These are phyloP conservation scores for Alternaria dauci DNA, from an alignment of 2,329 filamentous ascomycete genomes.

Conservation along the genomic window DNA sequence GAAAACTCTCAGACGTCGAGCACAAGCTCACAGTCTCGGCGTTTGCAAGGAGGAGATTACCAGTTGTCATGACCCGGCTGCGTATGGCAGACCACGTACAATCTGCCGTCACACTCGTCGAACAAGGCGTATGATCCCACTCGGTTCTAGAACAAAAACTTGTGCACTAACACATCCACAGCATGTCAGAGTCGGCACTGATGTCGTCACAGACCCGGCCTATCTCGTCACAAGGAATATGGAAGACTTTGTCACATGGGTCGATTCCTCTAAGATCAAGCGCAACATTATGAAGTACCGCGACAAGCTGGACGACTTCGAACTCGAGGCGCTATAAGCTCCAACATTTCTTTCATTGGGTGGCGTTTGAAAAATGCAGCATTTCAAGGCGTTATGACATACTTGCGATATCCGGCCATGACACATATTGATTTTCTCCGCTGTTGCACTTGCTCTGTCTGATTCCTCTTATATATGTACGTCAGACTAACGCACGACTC, in stretches of 20 bases:
- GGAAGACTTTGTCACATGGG: slow-evolving; percentile 98
- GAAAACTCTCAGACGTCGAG: slow-evolving; percentile 76
- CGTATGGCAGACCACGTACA: slow-evolving; percentile 92
- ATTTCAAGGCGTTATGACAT: slow-evolving; percentile 29
- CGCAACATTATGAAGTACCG: slow-evolving; percentile 93
- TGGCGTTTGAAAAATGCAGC: slow-evolving; percentile 32
- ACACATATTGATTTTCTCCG: slow-evolving; percentile 3
- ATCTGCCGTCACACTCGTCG: slow-evolving; percentile 81
- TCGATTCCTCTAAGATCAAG: slow-evolving; percentile 96
- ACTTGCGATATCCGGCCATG: slow-evolving; percentile 20
- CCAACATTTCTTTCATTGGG: slow-evolving; percentile 7
- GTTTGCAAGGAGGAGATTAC: slow-evolving; percentile 82
- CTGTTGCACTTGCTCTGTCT: neutral
- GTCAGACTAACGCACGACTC: too few species aligned
- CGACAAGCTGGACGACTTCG: slow-evolving; percentile 95
- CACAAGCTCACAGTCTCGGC: slow-evolving; percentile 87
- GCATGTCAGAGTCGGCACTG: slow-evolving; percentile 88
- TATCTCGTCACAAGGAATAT: slow-evolving; percentile 87
- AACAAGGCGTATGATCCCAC: slow-evolving; percentile 69
- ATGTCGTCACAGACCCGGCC: slow-evolving; percentile 88
- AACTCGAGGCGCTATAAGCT: slow-evolving; percentile 62
- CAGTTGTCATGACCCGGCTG: slow-evolving; percentile 88
- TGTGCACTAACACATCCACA: neutral
- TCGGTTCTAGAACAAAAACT: neutral
- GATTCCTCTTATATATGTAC: neutral